These are phyloP conservation scores for Syzygium jambos DNA, from an alignment of 345 rosid genomes.

Conservation along the genomic window DNA sequence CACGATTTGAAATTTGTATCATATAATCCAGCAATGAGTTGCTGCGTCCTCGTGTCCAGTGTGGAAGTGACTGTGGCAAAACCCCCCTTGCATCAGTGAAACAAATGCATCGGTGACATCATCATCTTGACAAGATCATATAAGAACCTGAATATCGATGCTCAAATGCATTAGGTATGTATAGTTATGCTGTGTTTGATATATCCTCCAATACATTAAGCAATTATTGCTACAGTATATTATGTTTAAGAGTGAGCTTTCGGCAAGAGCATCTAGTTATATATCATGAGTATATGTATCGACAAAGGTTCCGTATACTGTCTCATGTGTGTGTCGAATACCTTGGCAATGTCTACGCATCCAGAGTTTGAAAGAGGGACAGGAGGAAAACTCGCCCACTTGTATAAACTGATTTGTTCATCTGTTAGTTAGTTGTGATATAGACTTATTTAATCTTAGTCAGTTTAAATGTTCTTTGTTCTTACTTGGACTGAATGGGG, in stretches of 20 bases:
- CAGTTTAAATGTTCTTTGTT: background rate
- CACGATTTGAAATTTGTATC: background rate
- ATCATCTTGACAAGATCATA: background rate
- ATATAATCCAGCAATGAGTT: background rate
- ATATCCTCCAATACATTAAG: background rate
- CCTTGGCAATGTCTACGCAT: background rate
- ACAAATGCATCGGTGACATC: background rate
- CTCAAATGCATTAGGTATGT: background rate
- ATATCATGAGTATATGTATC: background rate
- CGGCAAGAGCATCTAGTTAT: background rate
- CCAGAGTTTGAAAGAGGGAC: background rate
- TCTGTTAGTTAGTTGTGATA: background rate
- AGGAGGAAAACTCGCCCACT: background rate
- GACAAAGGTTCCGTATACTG: background rate
- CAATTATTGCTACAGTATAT: background rate
- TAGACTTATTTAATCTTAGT: background rate
- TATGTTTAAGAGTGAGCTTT: background rate
- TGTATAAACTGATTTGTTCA: background rate
- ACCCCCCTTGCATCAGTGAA: background rate
- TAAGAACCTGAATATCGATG: background rate
- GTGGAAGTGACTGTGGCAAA: background rate
- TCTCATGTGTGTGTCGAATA: background rate
- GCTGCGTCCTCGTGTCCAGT: background rate
- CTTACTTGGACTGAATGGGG: background rate
- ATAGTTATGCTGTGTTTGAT: background rate